A percentile compares a stretch with the other conserved stretches of the same genome.
Conservation (phyloP, 257 asterid genomes). For the Scutellaria baicalensis region DNA sequence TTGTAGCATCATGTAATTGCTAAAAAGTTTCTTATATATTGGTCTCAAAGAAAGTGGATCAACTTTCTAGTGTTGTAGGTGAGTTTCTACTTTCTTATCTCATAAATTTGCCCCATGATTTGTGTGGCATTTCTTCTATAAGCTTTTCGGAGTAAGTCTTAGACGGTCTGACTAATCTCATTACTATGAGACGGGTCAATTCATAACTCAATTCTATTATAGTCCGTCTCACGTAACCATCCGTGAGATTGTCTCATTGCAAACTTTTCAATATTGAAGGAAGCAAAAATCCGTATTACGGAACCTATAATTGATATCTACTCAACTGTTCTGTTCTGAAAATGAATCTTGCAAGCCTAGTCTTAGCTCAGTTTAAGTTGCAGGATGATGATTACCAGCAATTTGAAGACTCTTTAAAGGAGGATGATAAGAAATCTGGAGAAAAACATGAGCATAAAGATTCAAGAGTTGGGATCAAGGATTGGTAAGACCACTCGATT, state of each 20-base stretch:
- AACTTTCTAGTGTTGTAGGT: too few species aligned
- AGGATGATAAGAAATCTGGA: conserved; percentile 9
- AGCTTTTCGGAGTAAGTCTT: too few species aligned
- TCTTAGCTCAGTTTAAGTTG: neutral
- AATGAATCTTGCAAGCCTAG: neutral
- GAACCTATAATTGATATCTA: too few species aligned
- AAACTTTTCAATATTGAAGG: too few species aligned
- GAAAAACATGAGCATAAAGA: conserved; percentile 15
- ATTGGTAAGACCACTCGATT: conserved; percentile 33
- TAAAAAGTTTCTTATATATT: too few species aligned
- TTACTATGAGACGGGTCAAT: too few species aligned
- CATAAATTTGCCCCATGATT: neutral
- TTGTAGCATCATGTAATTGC: neutral
- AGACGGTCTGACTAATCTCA: too few species aligned
- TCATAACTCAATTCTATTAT: too few species aligned
- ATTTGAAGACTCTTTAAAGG: conserved; percentile 27
- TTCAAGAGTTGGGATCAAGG: conserved; percentile 38
- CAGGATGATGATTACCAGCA: conserved; percentile 33
- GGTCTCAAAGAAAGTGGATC: neutral
- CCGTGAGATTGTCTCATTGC: too few species aligned
- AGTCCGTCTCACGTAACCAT: too few species aligned
- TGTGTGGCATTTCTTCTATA: neutral
- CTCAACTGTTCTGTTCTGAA: neutral
- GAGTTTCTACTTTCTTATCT: neutral
- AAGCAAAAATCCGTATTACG: too few species aligned